Evolutionary conservation across 306 rosid genomes (phyloP), one percentile per base, ranked within the genome.

Genomic region (Leucaena leucocephala): DNA sequence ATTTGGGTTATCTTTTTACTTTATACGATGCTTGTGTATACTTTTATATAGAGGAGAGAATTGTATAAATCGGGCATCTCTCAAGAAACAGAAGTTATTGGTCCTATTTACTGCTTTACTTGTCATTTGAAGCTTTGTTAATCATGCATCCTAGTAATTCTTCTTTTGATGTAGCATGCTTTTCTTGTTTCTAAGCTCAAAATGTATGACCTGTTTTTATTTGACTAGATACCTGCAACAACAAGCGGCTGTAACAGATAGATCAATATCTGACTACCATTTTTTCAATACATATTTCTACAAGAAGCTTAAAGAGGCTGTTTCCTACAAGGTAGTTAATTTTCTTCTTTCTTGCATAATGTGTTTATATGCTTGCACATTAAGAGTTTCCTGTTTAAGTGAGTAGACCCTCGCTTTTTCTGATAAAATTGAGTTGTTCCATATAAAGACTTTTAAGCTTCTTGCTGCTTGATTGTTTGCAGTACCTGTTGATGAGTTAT

Each of bases 251-350:
- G 81, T 84, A 75, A 71, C 88, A 72, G 81, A 84, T 80, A 84
- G 70, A 64, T 84, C 86, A 45, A 84, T 73, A 72, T 85, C 84
- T 21, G 89, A 88, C 75, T 95, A 85, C 86, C 97, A 93, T 84
- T 90, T 95, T 80, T 91, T 95, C 85, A 95, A 93, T 77, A 95
- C 99, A 45, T 95, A 87, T 86, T 95, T 95, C 84, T 95, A 93
- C 88, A 82, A 90, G 68, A 95, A 95, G 93, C 97, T 95, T 65
- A 90, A 86, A 85, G 96, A 92, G 82, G 98, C 94, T 78, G 91
- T 93, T 50, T 85, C 94, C 70, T 77, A 81, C 84, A 89, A 95
- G 99, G 98, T 95, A 85, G 21, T 70, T 54, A 35, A 63, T 72
- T 68, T 76, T 71, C 76, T 72, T 72, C 63, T 33, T 71, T 50